These are phyloP conservation scores for Pugionium cornutum DNA, from an alignment of 345 rosid genomes.

Conservation along the genomic window DNA sequence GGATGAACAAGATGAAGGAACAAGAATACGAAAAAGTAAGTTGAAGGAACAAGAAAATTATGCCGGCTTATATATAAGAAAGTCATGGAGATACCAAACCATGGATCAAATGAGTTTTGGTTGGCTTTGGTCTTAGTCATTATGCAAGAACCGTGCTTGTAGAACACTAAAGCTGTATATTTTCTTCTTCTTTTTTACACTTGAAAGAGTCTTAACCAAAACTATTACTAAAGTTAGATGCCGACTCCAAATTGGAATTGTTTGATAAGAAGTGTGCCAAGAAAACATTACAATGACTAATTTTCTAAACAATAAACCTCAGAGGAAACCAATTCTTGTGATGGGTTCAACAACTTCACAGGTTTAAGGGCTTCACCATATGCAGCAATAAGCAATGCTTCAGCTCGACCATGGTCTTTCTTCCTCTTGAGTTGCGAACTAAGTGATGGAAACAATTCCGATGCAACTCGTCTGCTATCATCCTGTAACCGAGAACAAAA, in stretches of 20 bases:
- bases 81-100: too few species aligned
- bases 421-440: constrained; percentile 60
- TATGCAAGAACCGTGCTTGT: too few species aligned
- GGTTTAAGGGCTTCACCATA: constrained; percentile 61
- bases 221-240: not conserved
- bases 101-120: too few species aligned
- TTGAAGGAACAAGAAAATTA: too few species aligned
- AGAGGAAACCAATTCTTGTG: constrained; percentile 26
- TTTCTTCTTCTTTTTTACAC: not conserved
- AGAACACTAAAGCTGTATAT: too few species aligned
- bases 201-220: not conserved
- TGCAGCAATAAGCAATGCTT: constrained; percentile 82
- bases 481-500: constrained; percentile 50
- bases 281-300: constrained; percentile 20
- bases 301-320: constrained; percentile 25
- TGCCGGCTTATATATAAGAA: too few species aligned
- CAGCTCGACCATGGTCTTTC: constrained; percentile 95
- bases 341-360: constrained; percentile 38
- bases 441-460: constrained; percentile 70
- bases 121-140: too few species aligned
- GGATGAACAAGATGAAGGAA: too few species aligned
- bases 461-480: constrained; percentile 80
- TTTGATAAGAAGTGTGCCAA: constrained; percentile 3
- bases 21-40: too few species aligned
- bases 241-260: not conserved